phyloP scores from a whole-genome alignment of 2,329 filamentous ascomycete species.

The Aureobasidium sp. region DNA sequence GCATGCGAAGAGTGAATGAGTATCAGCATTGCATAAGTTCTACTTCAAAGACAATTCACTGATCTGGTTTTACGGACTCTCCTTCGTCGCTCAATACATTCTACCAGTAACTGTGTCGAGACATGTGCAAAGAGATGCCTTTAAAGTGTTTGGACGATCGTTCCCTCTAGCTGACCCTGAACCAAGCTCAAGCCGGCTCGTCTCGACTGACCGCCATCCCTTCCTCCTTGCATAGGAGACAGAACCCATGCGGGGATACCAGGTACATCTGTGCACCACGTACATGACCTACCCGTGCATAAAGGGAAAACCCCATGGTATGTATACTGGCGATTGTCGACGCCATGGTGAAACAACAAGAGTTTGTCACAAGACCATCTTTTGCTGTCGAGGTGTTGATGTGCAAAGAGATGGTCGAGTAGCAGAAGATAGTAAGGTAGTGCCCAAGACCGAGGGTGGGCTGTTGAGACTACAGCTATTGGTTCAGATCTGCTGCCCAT shows the following conservation, averaged over 20 bases:
- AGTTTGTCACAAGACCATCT: neutral
- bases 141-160: neutral
- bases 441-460: no score
- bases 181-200: neutral
- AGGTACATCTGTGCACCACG: neutral
- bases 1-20: no score
- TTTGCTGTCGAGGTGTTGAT: neutral
- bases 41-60: no score
- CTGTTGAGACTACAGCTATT: no score
- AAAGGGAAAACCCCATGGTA: neutral
- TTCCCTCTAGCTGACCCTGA: neutral
- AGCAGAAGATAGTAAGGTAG: neutral
- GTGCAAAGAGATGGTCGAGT: neutral
- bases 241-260: neutral
- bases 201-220: neutral
- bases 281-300: neutral
- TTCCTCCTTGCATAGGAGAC: neutral
- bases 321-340: neutral
- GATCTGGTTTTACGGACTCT: no score
- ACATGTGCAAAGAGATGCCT: no score
- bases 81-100: no score
- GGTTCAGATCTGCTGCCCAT: no score
- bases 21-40: no score
- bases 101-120: no score
- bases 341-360: neutral